These are phyloP conservation scores for Spizellomyces punctatus DNA, from an alignment of 192 early-diverging fungal species.

Conservation along the genomic window DNA sequence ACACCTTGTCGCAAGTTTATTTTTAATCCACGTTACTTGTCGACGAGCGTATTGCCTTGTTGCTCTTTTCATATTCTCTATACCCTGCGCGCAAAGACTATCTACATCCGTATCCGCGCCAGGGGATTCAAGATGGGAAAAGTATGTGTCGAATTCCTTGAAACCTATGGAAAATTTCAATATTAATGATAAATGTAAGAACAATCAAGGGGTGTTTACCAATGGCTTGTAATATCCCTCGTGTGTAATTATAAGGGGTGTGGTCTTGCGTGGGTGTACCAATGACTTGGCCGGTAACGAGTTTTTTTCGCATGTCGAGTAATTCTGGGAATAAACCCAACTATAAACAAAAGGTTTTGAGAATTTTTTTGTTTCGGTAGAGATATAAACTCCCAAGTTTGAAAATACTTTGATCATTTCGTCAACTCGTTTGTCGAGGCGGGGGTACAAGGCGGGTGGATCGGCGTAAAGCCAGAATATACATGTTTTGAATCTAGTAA, in stretches of 20 bases:
- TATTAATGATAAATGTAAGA: no score
- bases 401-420: conserved; percentile 87
- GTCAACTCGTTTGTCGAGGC: conserved; percentile 83
- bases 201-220: no score
- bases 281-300: conserved; percentile 45
- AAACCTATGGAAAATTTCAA: no score
- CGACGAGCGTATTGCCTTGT: conserved; percentile 88
- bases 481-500: conserved; percentile 64
- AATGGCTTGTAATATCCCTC: conserved; percentile 78
- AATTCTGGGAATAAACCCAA: conserved; percentile 56
- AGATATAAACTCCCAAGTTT: no score
- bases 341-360: neutral
- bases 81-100: conserved; percentile 51
- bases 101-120: conserved; percentile 18
- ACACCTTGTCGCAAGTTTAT: conserved; percentile 56
- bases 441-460: conserved; percentile 61
- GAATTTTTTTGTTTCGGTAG: no score
- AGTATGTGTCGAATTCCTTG: conserved; percentile 83
- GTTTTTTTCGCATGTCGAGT: conserved; percentile 46
- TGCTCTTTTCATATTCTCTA: conserved; percentile 81
- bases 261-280: neutral
- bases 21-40: conserved; percentile 81
- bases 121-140: conserved; percentile 26
- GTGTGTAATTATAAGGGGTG: conserved; percentile 40
- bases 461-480: conserved; percentile 92